Evolutionary conservation across 345 rosid genomes (phyloP).

Genomic region (Bruguiera parviflora): DNA sequence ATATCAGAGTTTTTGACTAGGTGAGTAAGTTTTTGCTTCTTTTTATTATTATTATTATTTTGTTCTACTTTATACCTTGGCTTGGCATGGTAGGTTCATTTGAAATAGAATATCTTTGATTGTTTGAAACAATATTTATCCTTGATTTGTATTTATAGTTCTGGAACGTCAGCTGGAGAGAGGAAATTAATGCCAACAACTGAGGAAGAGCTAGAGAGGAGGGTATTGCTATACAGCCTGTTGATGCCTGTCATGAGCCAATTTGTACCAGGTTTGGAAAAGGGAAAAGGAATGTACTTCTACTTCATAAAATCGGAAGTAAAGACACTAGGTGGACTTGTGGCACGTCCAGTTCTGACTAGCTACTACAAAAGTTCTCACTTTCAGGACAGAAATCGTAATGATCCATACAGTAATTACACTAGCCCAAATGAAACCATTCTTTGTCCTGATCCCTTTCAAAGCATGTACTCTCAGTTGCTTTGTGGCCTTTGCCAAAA

Average conservation of each 20-base stretch:
- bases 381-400: background rate
- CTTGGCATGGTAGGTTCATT: background rate
- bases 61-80: background rate
- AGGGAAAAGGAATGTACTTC: conserved; percentile 23
- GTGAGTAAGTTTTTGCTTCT: background rate
- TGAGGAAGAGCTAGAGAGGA: conserved; percentile 15
- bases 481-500: conserved; percentile 19
- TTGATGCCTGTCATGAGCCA: conserved; percentile 22
- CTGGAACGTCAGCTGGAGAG: conserved; percentile 25
- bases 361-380: conserved; percentile 20
- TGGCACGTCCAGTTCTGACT: conserved; percentile 18
- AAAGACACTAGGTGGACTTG: conserved; percentile 11
- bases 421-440: conserved; percentile 24
- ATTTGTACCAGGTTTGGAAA: conserved; percentile 11
- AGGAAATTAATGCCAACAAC: conserved; percentile 24
- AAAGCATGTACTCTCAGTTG: conserved; percentile 18
- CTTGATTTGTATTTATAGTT: background rate
- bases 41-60: background rate
- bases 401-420: conserved; percentile 17
- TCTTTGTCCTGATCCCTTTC: conserved; percentile 19
- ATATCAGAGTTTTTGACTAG: conserved; percentile 27
- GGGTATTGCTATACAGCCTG: conserved; percentile 15
- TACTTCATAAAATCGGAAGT: conserved; percentile 21
- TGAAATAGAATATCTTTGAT: background rate
- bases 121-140: background rate